Base-by-base conservation (phyloP, 176 grass and related monocot species). In the Chloris gayana region DNA sequence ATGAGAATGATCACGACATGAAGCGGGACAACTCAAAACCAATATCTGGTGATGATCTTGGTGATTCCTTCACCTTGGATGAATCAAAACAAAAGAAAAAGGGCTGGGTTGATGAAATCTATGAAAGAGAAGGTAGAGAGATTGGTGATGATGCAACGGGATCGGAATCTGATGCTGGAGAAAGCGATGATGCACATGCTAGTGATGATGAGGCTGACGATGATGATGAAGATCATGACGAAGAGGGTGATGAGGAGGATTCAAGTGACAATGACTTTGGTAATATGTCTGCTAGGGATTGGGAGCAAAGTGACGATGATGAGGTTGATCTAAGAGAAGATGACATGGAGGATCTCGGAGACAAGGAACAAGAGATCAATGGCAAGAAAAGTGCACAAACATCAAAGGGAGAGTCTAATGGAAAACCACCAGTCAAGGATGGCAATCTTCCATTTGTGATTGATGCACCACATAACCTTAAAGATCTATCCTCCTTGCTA, bases 41-140 rank as follows among this genome's bases (percentile, higher is more conserved):
- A 86, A 78, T 90, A 57, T 98, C 92, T 75, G 95, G 95, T 21
- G 95, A 98, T 65, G 95, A 93, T 93, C 92, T 98, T 89, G 92
- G 95, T 24, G 95, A 95, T 45, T 93, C 92, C 29, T 95, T 95
- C 61, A 77, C 84, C 61, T 63, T 85, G 38, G 86, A 83, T 51
- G 66, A 89, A 35, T 70, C 83, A 35, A 19, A 44, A 73, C 26
- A n/a, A 72, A 83, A 70, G 63, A 84, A 88, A 87, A 95, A 79
- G 32, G 84, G 91, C 2, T 97, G 89, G 89, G 72, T 89, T 76
- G 82, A 97, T 53, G 85, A 79, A 77, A 97, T 94, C 57, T 86
- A 86, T 82, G 87, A 84, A 75, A 89, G 67, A 35, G 86, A 85
- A 79, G 83, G 83, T 85, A 82, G 78, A 76, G 67, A 86, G 9